Base-by-base conservation (phyloP, 768 basidiomycete species). In the Pholiota conissans region DNA sequence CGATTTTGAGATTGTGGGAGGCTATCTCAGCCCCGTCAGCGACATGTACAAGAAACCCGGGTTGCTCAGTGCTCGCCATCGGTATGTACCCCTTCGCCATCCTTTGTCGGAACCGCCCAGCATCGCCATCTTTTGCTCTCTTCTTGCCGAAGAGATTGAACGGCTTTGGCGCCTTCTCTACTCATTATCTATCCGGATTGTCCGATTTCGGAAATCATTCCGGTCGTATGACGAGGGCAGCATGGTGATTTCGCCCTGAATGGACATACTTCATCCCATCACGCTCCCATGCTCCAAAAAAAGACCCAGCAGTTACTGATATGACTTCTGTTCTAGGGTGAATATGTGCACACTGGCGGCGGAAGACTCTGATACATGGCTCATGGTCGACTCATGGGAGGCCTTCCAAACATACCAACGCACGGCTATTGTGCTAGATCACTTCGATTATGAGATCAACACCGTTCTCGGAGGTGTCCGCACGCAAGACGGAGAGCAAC, bases 361-460 rank as follows among this genome's bases (percentile, higher is more conserved):
- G 30, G 90, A 95, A 69, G 87, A 95, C 68, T 94, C 95, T 2
- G 89, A 89, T 45, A 83, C 86, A 20, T 98, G 93, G 93, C 80
- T 99, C 45, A 98, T 97, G 95, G 90, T 98, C 42, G 97, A 99
- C 69, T 80, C 94, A 18, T 99, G 95, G 95, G 97, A 99, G 73
- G 94, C 95, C 13, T 89, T 92, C 71, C 95, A 94, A 73, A 79
- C 84, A 47, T 99, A 99, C 77, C 91, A 94, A 67, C 90, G 95
- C 61, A 99, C 97, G 1, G 97, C 97, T 35, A 86, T 98, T 55
- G 97, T 99, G 53, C 83, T 99, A 55, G 95, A 98, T 71, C 97
- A 99, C 69, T 95, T 98, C 69, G 91, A 98, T 69, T 83, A 94
- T 68, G 89, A 96, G 76, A 86, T 99, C 67, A 99, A 99, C 74